Evolutionary conservation across 139 green algal species (phyloP).

Genomic region (Chlamydomonas urium): DNA sequence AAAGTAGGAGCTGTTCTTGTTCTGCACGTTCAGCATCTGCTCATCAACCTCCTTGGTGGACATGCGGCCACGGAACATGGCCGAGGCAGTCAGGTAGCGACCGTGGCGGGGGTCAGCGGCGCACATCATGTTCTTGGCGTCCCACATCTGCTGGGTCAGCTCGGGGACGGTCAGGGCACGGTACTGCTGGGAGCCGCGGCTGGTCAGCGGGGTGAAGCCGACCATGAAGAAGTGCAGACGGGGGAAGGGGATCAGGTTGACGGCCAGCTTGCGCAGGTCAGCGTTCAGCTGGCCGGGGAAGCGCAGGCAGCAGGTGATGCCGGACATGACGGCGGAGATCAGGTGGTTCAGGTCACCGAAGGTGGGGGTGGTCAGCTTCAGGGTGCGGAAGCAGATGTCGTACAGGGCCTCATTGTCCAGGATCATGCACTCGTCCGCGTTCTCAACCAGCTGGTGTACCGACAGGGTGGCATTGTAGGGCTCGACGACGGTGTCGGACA

Average conservation of each 20-base stretch:
- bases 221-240: slow-evolving; percentile 98
- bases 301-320: slow-evolving; percentile 97
- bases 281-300: slow-evolving; percentile 99
- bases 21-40: slow-evolving; percentile 97
- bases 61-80: slow-evolving; percentile 79
- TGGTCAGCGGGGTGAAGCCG: slow-evolving; percentile 97
- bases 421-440: slow-evolving; percentile 95
- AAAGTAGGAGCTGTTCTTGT: slow-evolving; percentile 96
- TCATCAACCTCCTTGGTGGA: slow-evolving; percentile 88
- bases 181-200: slow-evolving; percentile 95
- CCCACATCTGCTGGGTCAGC: slow-evolving; percentile 96
- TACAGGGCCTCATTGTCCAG: slow-evolving; percentile 84
- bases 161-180: slow-evolving; percentile 85
- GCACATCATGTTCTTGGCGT: slow-evolving; percentile 99
- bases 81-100: slow-evolving; percentile 84
- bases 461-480: slow-evolving; percentile 99
- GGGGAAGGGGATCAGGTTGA: slow-evolving; percentile 98
- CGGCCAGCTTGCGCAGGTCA: slow-evolving; percentile 97
- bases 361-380: slow-evolving; percentile 93
- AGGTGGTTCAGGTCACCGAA: slow-evolving; percentile 97
- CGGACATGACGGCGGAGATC: slow-evolving; percentile 98
- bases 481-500: slow-evolving; percentile 99
- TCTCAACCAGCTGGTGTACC: slow-evolving; percentile 98
- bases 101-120: slow-evolving; percentile 92
- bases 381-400: slow-evolving; percentile 96